Percentiles rank a stretch among this genome's conserved stretches.
Evolutionary conservation across 2,329 filamentous ascomycete species (phyloP).

Genomic region (Diaporthe sp.): DNA sequence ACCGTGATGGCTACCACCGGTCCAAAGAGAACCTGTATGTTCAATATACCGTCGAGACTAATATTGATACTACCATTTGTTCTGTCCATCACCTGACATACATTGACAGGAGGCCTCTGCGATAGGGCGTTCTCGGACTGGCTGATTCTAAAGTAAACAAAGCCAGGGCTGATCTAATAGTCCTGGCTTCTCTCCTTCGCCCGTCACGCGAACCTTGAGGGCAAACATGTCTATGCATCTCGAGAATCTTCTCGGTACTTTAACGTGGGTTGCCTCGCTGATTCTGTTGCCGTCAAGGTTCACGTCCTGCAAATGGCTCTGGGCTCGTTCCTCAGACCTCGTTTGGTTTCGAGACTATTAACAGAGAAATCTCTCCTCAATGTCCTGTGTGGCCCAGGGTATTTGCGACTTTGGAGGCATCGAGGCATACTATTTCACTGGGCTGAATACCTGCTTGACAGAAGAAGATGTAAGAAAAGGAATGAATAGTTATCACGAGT

Average conservation of each 20-base stretch:
- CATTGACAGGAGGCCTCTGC: no score
- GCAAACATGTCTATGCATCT: background rate
- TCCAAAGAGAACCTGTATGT: background rate
- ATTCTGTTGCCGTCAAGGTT: background rate
- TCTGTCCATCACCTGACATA: no score
- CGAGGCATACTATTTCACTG: background rate
- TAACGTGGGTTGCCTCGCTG: background rate
- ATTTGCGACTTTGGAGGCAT: background rate
- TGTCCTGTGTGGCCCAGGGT: background rate
- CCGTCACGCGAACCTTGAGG: background rate
- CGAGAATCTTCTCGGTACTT: background rate
- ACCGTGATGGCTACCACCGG: no score
- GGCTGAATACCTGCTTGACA: no score
- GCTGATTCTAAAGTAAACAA: background rate
- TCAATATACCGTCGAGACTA: no score
- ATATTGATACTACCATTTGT: no score
- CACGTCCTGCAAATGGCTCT: background rate
- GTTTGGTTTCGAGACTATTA: background rate
- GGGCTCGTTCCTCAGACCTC: background rate
- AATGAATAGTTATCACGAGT: no score
- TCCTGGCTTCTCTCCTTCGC: background rate
- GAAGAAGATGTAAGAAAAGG: no score
- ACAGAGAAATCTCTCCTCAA: background rate
- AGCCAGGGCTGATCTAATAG: background rate
- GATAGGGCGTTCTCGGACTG: no score